A percentile compares a stretch with the other conserved stretches of the same genome.
These are phyloP conservation scores for Pestalotiopsis fici DNA, from an alignment of 2,329 filamentous ascomycete genomes.

Conservation along the genomic window DNA sequence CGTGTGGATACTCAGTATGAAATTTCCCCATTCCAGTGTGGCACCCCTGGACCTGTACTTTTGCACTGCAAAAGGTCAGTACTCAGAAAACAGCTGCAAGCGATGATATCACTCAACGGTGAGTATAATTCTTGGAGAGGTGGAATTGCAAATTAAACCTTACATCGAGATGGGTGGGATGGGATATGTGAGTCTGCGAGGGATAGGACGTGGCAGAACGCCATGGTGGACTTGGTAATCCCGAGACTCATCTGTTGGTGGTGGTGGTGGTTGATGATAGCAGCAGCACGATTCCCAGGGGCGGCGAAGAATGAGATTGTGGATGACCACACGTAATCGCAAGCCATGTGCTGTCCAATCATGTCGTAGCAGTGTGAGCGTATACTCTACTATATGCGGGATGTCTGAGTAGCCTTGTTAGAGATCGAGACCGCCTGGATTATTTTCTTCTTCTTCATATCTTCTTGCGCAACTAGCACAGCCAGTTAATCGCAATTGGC, in stretches of 20 bases:
- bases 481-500: too few relatives aligned
- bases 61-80: background rate
- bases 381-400: background rate
- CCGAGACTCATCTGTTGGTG: too few relatives aligned
- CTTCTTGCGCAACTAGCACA: too few relatives aligned
- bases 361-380: background rate
- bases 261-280: too few relatives aligned
- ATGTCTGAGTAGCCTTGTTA: background rate
- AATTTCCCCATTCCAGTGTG: background rate
- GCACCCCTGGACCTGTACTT: background rate
- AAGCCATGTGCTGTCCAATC: background rate
- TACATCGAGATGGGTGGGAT: background rate
- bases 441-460: too few relatives aligned
- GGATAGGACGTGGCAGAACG: background rate
- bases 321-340: background rate
- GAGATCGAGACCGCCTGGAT: background rate
- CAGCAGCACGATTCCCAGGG: background rate
- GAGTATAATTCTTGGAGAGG: background rate
- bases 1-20: background rate
- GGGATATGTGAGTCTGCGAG: background rate
- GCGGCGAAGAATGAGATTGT: background rate
- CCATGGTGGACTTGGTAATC: background rate
- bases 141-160: background rate
- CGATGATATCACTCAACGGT: conserved; percentile 2
- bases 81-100: background rate